phyloP scores from a whole-genome alignment of 805 yeast genomes.

The Nakazawaea wyomingensis region DNA sequence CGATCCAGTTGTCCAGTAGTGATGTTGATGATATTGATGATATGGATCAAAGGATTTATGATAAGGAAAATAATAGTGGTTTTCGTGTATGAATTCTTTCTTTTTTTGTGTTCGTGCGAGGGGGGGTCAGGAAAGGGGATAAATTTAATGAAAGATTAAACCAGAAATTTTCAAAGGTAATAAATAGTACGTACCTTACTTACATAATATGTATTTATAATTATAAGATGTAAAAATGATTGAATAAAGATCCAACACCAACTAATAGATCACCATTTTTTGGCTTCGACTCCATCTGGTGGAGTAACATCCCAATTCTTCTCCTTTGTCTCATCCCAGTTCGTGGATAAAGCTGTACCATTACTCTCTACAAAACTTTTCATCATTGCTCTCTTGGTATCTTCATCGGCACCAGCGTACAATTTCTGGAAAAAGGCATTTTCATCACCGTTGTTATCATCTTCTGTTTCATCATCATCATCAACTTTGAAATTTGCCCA shows the following conservation, averaged over 20 bases:
- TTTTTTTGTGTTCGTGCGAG: too few species aligned
- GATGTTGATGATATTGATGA: conserved; percentile 4
- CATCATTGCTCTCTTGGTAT: conserved; percentile 92
- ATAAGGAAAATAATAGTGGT: conserved; percentile 1
- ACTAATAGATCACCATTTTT: conserved; percentile 44
- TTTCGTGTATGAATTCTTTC: too few species aligned
- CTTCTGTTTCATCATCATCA: conserved; percentile 39
- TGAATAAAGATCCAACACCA: too few species aligned
- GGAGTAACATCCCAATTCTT: conserved; percentile 62
- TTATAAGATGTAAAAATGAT: too few species aligned
- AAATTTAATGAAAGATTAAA: too few species aligned
- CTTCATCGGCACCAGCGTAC: conserved; percentile 79
- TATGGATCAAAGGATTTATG: neutral
- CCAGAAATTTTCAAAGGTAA: too few species aligned
- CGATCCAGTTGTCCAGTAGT: conserved; percentile 8
- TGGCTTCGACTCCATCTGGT: conserved; percentile 68
- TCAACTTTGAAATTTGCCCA: conserved; percentile 54
- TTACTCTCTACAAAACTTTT: conserved; percentile 89
- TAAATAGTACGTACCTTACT: too few species aligned
- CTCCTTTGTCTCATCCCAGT: conserved; percentile 81
- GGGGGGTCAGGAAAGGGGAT: too few species aligned
- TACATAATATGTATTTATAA: neutral
- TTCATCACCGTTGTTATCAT: conserved; percentile 42
- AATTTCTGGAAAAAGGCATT: conserved; percentile 70
- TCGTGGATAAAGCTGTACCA: conserved; percentile 90